Evolutionary conservation across 2,329 filamentous ascomycete species (phyloP).

Genomic region (Ophiocordyceps sinensis): DNA sequence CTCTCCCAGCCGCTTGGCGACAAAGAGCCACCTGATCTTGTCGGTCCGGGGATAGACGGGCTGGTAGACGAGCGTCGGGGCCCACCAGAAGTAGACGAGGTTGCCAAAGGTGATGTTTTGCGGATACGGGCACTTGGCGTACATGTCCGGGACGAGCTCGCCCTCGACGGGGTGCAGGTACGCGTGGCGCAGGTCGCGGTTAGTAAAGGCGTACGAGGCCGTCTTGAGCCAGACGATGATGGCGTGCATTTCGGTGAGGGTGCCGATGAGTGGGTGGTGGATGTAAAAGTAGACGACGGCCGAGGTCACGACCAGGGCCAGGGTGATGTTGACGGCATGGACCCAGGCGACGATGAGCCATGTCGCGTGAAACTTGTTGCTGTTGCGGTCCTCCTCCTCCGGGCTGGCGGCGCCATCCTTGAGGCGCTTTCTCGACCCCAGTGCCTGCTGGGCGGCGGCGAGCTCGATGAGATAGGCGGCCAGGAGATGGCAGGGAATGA

Average conservation of each 20-base stretch:
- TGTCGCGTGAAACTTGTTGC: slow-evolving; percentile 52
- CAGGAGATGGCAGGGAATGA: slow-evolving; percentile 83
- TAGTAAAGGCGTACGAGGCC: slow-evolving; percentile 90
- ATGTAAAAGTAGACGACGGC: slow-evolving; percentile 82
- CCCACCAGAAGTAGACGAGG: slow-evolving; percentile 94
- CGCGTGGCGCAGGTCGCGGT: slow-evolving; percentile 84
- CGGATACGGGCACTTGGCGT: slow-evolving; percentile 74
- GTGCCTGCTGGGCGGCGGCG: slow-evolving; percentile 66
- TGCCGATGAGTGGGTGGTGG: slow-evolving; percentile 86
- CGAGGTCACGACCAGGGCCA: slow-evolving; percentile 69
- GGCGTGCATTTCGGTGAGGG: slow-evolving; percentile 77
- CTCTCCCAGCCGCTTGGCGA: slow-evolving; percentile 69
- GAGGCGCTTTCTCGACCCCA: slow-evolving; percentile 44
- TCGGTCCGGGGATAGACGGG: slow-evolving; percentile 83
- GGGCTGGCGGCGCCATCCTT: slow-evolving; percentile 30
- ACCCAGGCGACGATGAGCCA: slow-evolving; percentile 72
- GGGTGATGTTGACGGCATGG: slow-evolving; percentile 70
- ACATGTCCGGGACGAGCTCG: slow-evolving; percentile 67
- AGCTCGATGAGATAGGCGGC: slow-evolving; percentile 83
- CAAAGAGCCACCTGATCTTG: slow-evolving; percentile 74
- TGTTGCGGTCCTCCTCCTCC: slow-evolving; percentile 45
- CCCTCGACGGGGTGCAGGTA: slow-evolving; percentile 62
- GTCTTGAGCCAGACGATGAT: slow-evolving; percentile 95
- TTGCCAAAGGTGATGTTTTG: slow-evolving; percentile 80
- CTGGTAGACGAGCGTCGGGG: slow-evolving; percentile 91